phyloP scores from a whole-genome alignment of 345 rosid genomes.

The Cardamine resedifolia region DNA sequence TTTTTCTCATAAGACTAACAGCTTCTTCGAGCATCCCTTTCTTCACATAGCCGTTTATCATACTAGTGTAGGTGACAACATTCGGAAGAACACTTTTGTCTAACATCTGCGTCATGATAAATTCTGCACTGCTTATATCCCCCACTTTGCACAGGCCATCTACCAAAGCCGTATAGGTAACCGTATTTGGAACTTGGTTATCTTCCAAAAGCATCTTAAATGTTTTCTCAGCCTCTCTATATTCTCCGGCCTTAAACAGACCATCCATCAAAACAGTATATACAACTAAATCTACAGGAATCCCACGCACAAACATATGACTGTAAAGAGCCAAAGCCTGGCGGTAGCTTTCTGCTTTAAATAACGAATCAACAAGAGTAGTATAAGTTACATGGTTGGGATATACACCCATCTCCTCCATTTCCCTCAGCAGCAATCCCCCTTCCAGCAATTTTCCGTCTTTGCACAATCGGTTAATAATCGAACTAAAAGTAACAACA shows the following conservation, averaged over 20 bases:
- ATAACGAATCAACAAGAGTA: conserved; percentile 62
- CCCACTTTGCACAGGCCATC: conserved; percentile 76
- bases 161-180: conserved; percentile 69
- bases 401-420: conserved; percentile 63
- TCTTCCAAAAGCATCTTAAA: conserved; percentile 49
- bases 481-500: conserved; percentile 74
- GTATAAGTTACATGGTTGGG: conserved; percentile 72
- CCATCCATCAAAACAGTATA: conserved; percentile 80
- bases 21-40: conserved; percentile 76
- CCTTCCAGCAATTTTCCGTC: conserved; percentile 60
- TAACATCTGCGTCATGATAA: conserved; percentile 58
- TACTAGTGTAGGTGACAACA: conserved; percentile 62
- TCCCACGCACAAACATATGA: conserved; percentile 77
- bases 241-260: conserved; percentile 66
- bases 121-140: conserved; percentile 55
- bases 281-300: conserved; percentile 67
- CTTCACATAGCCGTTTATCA: conserved; percentile 69
- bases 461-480: conserved; percentile 72
- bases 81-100: conserved; percentile 51
- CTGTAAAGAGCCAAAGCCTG: conserved; percentile 68
- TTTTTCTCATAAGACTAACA: conserved; percentile 50
- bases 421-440: conserved; percentile 56
- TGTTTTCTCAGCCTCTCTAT: conserved; percentile 57
- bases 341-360: conserved; percentile 53
- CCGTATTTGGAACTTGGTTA: conserved; percentile 50